A percentile compares a stretch with the other conserved stretches of the same genome.
Conservation (phyloP, 345 rosid genomes). For the Eucalyptus cloeziana region DNA sequence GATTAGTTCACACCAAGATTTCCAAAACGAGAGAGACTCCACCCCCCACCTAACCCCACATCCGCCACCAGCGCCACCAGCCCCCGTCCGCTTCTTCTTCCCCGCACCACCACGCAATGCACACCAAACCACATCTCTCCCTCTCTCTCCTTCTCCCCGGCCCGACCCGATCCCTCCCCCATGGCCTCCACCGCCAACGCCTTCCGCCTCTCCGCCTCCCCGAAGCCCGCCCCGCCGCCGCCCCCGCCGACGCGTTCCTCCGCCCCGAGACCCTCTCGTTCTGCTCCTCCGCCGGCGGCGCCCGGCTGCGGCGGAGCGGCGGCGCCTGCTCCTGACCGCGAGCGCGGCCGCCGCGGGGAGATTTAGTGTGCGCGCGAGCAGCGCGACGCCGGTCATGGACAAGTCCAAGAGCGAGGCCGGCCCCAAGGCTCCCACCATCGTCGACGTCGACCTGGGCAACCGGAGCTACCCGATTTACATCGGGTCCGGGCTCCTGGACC, state of each 20-base stretch:
- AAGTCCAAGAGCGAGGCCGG: slow-evolving; percentile 24
- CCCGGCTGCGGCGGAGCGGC: slow-evolving; percentile 9
- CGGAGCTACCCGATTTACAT: slow-evolving; percentile 97
- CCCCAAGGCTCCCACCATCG: slow-evolving; percentile 41
- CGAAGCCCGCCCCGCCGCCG: slow-evolving; percentile 4
- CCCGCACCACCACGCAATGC: background rate
- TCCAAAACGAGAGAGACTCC: background rate
- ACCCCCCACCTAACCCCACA: background rate
- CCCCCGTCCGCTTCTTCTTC: background rate
- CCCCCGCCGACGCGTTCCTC: background rate
- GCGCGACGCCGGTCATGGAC: slow-evolving; percentile 53
- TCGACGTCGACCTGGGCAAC: slow-evolving; percentile 79
- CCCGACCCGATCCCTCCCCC: background rate
- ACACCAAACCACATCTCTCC: background rate
- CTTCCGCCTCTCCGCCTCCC: slow-evolving; percentile 30
- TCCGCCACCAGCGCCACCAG: background rate
- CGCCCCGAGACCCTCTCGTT: slow-evolving; percentile 12
- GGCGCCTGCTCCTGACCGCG: background rate
- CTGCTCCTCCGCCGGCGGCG: slow-evolving; percentile 7
- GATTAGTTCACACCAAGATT: background rate
- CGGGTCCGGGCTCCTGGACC: slow-evolving; percentile 82
- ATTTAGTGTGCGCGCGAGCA: slow-evolving; percentile 20
- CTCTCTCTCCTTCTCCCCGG: background rate
- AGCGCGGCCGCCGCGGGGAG: background rate
- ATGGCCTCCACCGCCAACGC: slow-evolving; percentile 52